phyloP scores from a whole-genome alignment of 345 rosid species.

The Abelmoschus esculentus region DNA sequence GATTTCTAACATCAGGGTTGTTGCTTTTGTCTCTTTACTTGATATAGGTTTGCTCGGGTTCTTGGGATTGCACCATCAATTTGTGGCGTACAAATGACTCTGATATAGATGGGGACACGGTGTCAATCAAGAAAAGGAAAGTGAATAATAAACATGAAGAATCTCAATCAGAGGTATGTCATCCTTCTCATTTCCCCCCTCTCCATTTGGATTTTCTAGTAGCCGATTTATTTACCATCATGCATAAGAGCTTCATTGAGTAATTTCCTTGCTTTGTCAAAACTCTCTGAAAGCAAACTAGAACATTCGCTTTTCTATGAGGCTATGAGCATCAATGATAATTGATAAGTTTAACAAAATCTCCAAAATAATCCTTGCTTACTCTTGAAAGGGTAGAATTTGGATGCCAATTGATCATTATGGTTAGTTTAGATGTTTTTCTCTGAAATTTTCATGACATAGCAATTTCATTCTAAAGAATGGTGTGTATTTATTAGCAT shows the following conservation, averaged over 20 bases:
- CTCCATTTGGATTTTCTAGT: slow-evolving; percentile 7
- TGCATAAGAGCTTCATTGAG: background rate
- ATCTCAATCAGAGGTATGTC: slow-evolving; percentile 66
- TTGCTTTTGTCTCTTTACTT: slow-evolving; percentile 9
- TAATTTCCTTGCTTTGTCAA: background rate
- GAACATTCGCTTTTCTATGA: background rate
- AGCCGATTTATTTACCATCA: background rate
- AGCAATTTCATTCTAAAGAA: background rate
- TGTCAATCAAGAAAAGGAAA: slow-evolving; percentile 79
- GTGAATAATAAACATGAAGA: slow-evolving; percentile 51
- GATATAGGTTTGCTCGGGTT: slow-evolving; percentile 75
- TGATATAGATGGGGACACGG: slow-evolving; percentile 43
- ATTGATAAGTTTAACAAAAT: background rate
- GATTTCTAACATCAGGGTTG: background rate
- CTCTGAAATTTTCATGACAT: background rate
- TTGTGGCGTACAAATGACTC: slow-evolving; percentile 63
- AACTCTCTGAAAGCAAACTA: background rate
- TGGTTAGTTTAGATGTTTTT: background rate
- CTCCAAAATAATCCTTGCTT: background rate
- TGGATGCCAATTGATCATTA: background rate
- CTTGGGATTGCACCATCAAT: slow-evolving; percentile 88
- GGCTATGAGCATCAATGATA: background rate
- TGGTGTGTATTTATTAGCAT: background rate
- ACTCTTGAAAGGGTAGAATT: background rate
- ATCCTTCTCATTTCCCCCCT: background rate